phyloP scores from a whole-genome alignment of 2,329 filamentous ascomycete species.

The Paecilomyces niveus region DNA sequence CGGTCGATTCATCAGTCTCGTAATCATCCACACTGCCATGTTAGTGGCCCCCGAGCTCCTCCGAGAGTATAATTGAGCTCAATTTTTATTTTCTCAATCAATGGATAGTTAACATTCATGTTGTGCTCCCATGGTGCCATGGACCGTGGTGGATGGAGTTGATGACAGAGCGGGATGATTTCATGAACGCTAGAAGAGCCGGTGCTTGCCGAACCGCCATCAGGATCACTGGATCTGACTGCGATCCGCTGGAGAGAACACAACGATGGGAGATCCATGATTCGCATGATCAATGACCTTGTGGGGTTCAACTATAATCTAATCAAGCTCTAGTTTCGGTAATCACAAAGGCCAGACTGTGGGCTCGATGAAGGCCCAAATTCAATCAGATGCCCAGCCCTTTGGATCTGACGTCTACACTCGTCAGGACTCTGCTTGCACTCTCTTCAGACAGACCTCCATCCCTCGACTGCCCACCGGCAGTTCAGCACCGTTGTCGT shows the following conservation, averaged over 20 bases:
- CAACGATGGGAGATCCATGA: background rate
- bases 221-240: background rate
- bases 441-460: constrained; percentile 11
- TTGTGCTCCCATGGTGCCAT: background rate
- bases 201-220: background rate
- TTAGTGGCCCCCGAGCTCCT: background rate
- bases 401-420: background rate
- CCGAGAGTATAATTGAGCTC: background rate
- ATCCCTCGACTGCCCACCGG: constrained; percentile 12
- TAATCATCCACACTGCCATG: background rate
- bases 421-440: background rate
- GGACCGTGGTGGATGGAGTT: background rate
- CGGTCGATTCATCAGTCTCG: background rate
- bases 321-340: background rate
- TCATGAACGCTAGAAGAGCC: background rate
- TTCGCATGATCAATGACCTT: background rate
- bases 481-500: constrained; percentile 17
- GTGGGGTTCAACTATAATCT: background rate
- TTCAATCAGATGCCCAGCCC: background rate
- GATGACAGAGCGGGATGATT: background rate
- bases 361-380: background rate
- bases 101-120: background rate
- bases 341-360: background rate
- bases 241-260: background rate
- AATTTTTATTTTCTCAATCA: background rate